Evolutionary conservation across 1,284 basidiomycete genomes (phyloP).

Genomic region (Trichosporon sp.): DNA sequence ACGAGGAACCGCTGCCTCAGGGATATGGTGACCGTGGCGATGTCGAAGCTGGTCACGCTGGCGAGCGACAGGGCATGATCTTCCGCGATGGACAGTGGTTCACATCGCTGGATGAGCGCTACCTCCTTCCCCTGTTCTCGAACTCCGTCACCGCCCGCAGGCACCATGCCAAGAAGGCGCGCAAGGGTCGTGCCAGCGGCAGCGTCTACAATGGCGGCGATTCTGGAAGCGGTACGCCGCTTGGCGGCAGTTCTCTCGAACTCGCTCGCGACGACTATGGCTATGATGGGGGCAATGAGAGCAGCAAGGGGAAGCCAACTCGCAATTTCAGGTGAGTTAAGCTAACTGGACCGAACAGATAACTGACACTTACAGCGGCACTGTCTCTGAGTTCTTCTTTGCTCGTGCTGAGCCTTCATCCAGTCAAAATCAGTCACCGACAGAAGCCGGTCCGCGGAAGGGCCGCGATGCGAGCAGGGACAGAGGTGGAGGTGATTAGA

Average conservation of each 20-base stretch:
- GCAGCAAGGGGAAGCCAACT: conserved; percentile 43
- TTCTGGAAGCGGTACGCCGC: conserved; percentile 27
- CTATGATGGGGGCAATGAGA: conserved; percentile 42
- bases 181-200: conserved; percentile 28
- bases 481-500: conserved; percentile 2
- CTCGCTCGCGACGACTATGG: conserved; percentile 26
- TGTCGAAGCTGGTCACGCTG: conserved; percentile 7
- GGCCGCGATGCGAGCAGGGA: background rate
- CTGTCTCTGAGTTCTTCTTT: conserved; percentile 41
- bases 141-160: conserved; percentile 85
- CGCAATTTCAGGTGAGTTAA: conserved; percentile 43
- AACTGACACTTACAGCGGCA: conserved; percentile 22
- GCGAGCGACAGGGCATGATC: conserved; percentile 41
- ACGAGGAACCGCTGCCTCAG: conserved; percentile 66
- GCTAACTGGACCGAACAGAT: too few relatives aligned
- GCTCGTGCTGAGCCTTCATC: conserved; percentile 22
- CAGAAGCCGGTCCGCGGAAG: background rate
- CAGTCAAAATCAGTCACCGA: background rate
- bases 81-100: conserved; percentile 78
- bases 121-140: conserved; percentile 87
- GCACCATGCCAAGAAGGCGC: conserved; percentile 71
- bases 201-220: conserved; percentile 30
- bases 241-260: conserved; percentile 28
- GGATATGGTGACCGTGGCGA: conserved; percentile 54
- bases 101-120: conserved; percentile 88